Evolutionary conservation across 148 eudicot genomes (phyloP), one percentile per base, ranked within the genome.

Genomic region (Rhododendron henanense): DNA sequence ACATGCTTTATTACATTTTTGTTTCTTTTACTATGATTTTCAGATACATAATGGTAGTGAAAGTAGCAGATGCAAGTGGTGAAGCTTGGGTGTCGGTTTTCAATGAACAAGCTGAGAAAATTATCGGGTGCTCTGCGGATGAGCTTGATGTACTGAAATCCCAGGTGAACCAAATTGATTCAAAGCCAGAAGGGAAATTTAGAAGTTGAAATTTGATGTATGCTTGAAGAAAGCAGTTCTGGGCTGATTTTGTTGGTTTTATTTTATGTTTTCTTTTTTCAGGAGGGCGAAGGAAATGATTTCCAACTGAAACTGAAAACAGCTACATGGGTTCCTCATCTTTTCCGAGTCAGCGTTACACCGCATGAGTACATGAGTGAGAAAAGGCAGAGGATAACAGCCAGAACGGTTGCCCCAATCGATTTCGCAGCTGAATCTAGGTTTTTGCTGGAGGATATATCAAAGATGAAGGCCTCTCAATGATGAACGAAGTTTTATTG

Each of bases 71-170:
- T 90, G 90, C 93, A 48, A 97, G 96, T 82, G 98, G 96, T 85
- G 99, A 94, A 92, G 98, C 96, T 28, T 94, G 91, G 95, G 86
- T 95, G 75, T 97, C 98, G 13, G 86, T 90, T 25, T 97, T 97
- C 91, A 97, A 94, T 76, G 96, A 97, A 9, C 95, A 95, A 90
- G 99, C 99, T 31, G 96, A 95, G 87, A 93, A 77, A 86, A 91
- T 97, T 25, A 82, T 97, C 18, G 98, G 99, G 21, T 95, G 98
- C 90, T 86, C 98, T 81, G 98, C 99, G 44, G 96, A 95, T 83
- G 98, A 95, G 85, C 98, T 97, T 76, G 95, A 95, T 84, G 88
- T 87, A 80, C 63, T 95, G 65, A 97, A 92, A 89, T 88, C 93
- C 35, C 89, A 95, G 94, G 98, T 93, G 82, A 85, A 67, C 61